phyloP scores from a whole-genome alignment of 805 yeast genomes.

The Ascoidea tarda region DNA sequence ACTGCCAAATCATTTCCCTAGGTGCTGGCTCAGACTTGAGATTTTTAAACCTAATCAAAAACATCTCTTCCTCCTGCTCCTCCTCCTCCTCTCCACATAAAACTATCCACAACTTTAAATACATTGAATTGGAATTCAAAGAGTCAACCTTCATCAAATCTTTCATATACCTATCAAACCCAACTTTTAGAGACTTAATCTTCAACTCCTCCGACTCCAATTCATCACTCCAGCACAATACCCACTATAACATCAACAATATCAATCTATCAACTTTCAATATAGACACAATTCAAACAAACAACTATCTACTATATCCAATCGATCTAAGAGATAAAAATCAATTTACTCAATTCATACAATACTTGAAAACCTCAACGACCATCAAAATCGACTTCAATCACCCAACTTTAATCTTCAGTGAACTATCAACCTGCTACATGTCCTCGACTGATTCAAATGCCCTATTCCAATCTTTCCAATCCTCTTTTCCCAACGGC shows the following conservation, averaged over 20 bases:
- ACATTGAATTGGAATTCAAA: slow-evolving; percentile 54
- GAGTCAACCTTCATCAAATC: slow-evolving; percentile 38
- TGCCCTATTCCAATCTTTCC: slow-evolving; percentile 29
- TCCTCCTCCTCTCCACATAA: background rate
- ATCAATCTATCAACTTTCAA: background rate
- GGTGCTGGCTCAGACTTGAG: slow-evolving; percentile 79
- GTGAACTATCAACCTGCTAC: slow-evolving; percentile 73
- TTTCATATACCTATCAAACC: slow-evolving; percentile 25
- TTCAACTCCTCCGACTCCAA: slow-evolving; percentile 3
- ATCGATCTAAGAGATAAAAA: slow-evolving; percentile 33
- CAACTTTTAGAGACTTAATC: slow-evolving; percentile 17
- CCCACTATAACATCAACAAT: background rate
- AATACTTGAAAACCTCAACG: slow-evolving; percentile 6
- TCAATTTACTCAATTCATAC: slow-evolving; percentile 5
- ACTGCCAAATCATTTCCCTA: slow-evolving; percentile 43
- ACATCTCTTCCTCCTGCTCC: slow-evolving; percentile 6
- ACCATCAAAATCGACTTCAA: slow-evolving; percentile 15
- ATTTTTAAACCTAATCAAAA: slow-evolving; percentile 32
- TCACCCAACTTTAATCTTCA: slow-evolving; percentile 45
- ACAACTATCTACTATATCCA: slow-evolving; percentile 37
- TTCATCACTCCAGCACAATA: background rate
- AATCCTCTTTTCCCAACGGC: slow-evolving; percentile 13
- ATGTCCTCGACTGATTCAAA: slow-evolving; percentile 35
- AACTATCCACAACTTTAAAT: slow-evolving; percentile 17
- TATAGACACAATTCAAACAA: slow-evolving; percentile 17